Base-by-base conservation (phyloP, 768 basidiomycete genomes). In the Boletus reticulatus region DNA sequence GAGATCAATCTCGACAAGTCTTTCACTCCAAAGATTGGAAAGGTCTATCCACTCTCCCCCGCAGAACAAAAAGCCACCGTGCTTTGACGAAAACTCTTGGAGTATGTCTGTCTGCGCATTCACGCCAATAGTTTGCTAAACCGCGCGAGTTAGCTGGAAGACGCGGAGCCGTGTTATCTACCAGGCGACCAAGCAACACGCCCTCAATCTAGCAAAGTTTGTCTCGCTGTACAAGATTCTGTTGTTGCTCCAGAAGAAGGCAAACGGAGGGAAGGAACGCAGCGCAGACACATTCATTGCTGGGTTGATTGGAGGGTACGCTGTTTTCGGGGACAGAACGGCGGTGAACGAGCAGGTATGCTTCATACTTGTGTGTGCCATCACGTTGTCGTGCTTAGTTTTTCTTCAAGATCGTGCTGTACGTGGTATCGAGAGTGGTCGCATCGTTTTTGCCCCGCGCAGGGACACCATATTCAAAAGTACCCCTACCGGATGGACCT, bases 271-370 rank as follows among this genome's bases (percentile, higher is more conserved):
- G 14, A 96, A 95, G 74, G 83, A 88, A 67, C 80, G 92, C 43
- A 80, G 77, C 57, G 72, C 80, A 11, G 97, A 99, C 71, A 89
- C 92, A 27, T 96, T 99, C 69, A 78, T 97, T 38, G 94, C 97
- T 32, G 97, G 97, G 20, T 77, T 96, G 43, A 74, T 98, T 44
- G 94, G 96, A 7, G 97, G 97, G 7, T 98, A 92, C 67, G 66
- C 93, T 29, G 87, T 92, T 6, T 95, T 95, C 58, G 90, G 93
- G 27, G 83, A 93, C 44, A 80, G 92, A 53, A 89, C 84, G 55
- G 90, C 92, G 17, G 85, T 95, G 57, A 94, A 95, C 62, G 94
- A 95, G 69, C 92, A 94, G 84, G 94, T 92, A 62, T 38, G 84
- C 22, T 43, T 19, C 46, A n/a, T 4, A 45, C 51, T 57, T 59